These are phyloP conservation scores for Trichoderma sp. DNA, from an alignment of 2,329 filamentous ascomycete species.

Conservation along the genomic window DNA sequence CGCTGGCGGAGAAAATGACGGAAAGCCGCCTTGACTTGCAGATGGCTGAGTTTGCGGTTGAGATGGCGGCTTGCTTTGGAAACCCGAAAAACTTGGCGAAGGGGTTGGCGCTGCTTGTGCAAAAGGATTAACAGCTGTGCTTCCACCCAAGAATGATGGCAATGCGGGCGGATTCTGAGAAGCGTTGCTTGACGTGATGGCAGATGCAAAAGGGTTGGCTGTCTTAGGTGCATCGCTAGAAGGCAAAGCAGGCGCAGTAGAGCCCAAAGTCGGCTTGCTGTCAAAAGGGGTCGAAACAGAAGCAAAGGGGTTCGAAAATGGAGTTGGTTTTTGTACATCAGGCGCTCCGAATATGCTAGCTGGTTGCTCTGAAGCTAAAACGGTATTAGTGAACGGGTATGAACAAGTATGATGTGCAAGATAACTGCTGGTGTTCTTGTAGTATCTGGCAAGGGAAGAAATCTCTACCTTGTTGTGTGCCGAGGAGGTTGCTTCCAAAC, in stretches of 20 bases:
- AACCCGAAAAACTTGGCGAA: neutral
- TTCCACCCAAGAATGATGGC: neutral
- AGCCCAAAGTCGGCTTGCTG: neutral
- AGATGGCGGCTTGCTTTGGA: constrained; percentile 1
- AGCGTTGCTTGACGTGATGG: neutral
- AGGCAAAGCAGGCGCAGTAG: neutral
- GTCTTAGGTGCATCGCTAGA: neutral
- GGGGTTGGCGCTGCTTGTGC: neutral
- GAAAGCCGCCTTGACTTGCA: constrained; percentile 26
- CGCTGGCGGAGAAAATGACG: constrained; percentile 17
- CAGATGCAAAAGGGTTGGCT: constrained; percentile 17
- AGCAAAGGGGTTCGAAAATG: constrained; percentile 20
- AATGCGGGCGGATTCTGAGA: constrained; percentile 10
- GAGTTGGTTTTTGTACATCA: neutral
- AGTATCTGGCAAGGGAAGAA: neutral
- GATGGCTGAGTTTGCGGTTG: neutral
- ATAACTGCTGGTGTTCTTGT: neutral
- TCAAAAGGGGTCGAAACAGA: neutral
- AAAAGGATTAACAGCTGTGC: constrained; percentile 5
- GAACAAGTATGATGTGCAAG: neutral
- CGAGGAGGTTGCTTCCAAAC: neutral
- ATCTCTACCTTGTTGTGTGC: constrained; percentile 12
- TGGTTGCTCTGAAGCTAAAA: constrained; percentile 9
- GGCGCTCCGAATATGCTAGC: neutral
- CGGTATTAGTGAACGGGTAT: constrained; percentile 4